Evolutionary conservation across 305 asterid genomes (phyloP).

Genomic region (Rubia peregrina): DNA sequence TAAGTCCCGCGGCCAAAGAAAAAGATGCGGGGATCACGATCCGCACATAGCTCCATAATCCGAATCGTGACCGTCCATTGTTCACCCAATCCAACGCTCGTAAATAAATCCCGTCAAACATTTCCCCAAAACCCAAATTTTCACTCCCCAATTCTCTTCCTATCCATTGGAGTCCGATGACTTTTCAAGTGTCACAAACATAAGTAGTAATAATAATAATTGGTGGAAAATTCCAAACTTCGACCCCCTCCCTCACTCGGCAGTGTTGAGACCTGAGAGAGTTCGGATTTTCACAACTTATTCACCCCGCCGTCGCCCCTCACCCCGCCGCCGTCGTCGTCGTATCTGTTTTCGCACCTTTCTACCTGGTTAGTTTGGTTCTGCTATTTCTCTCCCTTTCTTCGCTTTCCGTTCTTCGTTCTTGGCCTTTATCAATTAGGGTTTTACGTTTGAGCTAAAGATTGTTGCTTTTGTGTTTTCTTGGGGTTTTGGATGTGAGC

Average conservation of each 20-base stretch:
- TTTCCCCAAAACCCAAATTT: conserved; percentile 2
- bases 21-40: not conserved
- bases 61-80: not conserved
- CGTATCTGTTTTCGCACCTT: not conserved
- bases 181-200: not conserved
- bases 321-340: not conserved
- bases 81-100: not conserved
- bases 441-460: not conserved
- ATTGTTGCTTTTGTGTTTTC: not conserved
- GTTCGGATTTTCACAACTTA: not conserved
- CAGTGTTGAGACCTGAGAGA: not conserved
- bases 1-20: not conserved
- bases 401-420: not conserved
- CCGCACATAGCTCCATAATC: not conserved
- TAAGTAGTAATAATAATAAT: not conserved
- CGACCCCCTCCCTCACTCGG: not conserved
- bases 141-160: not conserved
- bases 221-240: not conserved
- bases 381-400: not conserved
- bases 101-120: not conserved
- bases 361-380: not conserved
- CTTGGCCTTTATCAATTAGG: not conserved
- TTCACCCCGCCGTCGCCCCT: not conserved
- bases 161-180: not conserved
- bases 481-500: not conserved